Base-by-base conservation (phyloP, 139 green algal species). In the Monoraphidium neglectum region DNA sequence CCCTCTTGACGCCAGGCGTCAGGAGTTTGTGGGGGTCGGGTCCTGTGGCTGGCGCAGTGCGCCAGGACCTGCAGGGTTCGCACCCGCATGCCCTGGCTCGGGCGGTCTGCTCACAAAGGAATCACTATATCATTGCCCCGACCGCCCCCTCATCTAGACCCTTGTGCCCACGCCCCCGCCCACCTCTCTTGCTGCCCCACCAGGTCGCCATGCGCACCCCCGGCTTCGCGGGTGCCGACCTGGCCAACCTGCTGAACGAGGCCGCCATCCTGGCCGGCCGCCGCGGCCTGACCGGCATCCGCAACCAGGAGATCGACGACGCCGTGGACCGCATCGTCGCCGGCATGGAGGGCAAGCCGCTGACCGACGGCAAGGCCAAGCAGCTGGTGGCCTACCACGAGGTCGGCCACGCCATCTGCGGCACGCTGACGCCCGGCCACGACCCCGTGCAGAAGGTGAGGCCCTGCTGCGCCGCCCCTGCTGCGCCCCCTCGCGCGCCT, bases 221-320 rank as follows among this genome's bases (percentile, higher is more conserved):
- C 18, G 97, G 97, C 37, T 98, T 98, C 82, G 74, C 86, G 51
- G 88, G 97, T 63, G 97, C 97, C 74, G 97, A 99, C 82, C 87
- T 99, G 67, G 88, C 95, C 78, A 99, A 99, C 90, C 87, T 99
- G 83, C 87, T 99, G 74, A 99, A 99, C 78, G 97, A 99, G 93
- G 93, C 96, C 0, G 97, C 97, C 68, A 99, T 99, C 80, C 87
- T 99, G 59, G 91, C 96, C 6, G 97, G 97, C 10, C 84, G 97
- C 16, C 87, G 96, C 81, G 74, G 86, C 85, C 72, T 97, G 59
- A 83, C 69, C 54, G 83, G 59, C 15, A 87, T 93, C 72, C 80
- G 74, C 68, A 67, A 88, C 46, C 82, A 89, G 73, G 97, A 99
- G 92, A 95, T 99, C 65, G 96, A 99, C 70, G 93, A 98, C 82